A percentile compares a stretch with the other conserved stretches of the same genome.
Conservation (phyloP, 306 rosid species). For the Castanea mollissima region DNA sequence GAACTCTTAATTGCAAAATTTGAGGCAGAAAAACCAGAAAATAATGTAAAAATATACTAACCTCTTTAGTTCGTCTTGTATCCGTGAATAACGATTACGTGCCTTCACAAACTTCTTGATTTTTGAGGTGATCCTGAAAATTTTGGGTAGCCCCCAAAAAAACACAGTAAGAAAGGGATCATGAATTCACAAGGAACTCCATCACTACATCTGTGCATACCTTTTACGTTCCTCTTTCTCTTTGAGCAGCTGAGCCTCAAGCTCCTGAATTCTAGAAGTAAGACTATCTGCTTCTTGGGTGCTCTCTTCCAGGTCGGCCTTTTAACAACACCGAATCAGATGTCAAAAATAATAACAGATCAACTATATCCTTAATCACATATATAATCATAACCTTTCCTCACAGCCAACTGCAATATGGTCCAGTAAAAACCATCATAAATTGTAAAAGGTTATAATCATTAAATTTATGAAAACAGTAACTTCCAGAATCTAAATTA, state of each 20-base stretch:
- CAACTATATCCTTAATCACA: background rate
- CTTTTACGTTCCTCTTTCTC: slow-evolving; percentile 83
- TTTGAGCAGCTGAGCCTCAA: slow-evolving; percentile 60
- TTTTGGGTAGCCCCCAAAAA: slow-evolving; percentile 27
- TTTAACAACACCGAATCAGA: slow-evolving; percentile 23
- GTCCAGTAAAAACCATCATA: background rate
- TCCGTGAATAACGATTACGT: slow-evolving; percentile 49
- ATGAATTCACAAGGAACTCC: slow-evolving; percentile 15
- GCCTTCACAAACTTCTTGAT: slow-evolving; percentile 73
- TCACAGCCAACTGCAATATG: background rate
- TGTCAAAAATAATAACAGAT: background rate
- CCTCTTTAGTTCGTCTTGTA: slow-evolving; percentile 86
- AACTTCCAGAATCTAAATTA: background rate
- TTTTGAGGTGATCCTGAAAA: slow-evolving; percentile 67
- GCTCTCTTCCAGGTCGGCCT: slow-evolving; percentile 71
- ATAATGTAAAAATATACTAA: slow-evolving; percentile 23
- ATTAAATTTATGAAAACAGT: background rate
- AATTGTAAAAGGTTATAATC: background rate
- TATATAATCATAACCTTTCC: background rate
- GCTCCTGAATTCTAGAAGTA: slow-evolving; percentile 87
- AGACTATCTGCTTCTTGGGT: slow-evolving; percentile 79
- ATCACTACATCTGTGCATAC: slow-evolving; percentile 27
- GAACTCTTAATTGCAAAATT: slow-evolving; percentile 2
- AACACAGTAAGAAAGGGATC: slow-evolving; percentile 17
- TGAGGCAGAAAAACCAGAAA: slow-evolving; percentile 3